Conservation (phyloP, 768 basidiomycete genomes). For the Rhodotorula paludigena region DNA sequence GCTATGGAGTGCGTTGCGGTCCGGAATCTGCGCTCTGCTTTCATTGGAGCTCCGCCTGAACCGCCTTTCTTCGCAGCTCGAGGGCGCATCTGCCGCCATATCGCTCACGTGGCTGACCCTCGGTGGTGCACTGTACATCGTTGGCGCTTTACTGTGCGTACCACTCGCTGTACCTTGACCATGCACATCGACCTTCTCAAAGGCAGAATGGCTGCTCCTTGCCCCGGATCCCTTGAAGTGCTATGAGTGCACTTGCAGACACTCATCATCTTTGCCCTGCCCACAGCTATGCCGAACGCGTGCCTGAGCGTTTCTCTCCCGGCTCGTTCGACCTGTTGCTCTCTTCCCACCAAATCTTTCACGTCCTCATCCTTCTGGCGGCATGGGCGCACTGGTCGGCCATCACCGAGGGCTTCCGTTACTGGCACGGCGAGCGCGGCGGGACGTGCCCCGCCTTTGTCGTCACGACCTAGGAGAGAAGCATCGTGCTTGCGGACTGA, state of each 20-base stretch:
- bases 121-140: conserved; percentile 70
- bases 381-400: conserved; percentile 63
- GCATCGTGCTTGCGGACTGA: too few species aligned
- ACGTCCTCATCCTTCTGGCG: conserved; percentile 68
- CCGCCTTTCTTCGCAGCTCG: conserved; percentile 41
- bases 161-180: conserved; percentile 45
- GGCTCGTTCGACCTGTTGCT: conserved; percentile 74
- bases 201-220: too few species aligned
- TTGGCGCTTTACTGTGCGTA: conserved; percentile 75
- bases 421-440: conserved; percentile 53
- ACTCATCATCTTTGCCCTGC: too few species aligned
- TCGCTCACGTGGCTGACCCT: conserved; percentile 66
- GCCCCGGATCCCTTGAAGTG: too few species aligned
- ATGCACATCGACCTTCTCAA: background rate
- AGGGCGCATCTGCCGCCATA: conserved; percentile 58
- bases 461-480: too few species aligned
- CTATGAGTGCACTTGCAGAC: too few species aligned
- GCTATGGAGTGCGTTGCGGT: conserved; percentile 60
- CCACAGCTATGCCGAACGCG: conserved; percentile 58
- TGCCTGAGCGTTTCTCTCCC: conserved; percentile 69
- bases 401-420: conserved; percentile 58
- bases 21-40: background rate
- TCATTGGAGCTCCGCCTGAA: background rate
- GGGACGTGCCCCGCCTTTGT: conserved; percentile 12
- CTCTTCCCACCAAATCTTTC: conserved; percentile 86